A percentile compares a stretch with the other conserved stretches of the same genome.
phyloP scores from a whole-genome alignment of 257 asterid species.

The Henckelia pumila region DNA sequence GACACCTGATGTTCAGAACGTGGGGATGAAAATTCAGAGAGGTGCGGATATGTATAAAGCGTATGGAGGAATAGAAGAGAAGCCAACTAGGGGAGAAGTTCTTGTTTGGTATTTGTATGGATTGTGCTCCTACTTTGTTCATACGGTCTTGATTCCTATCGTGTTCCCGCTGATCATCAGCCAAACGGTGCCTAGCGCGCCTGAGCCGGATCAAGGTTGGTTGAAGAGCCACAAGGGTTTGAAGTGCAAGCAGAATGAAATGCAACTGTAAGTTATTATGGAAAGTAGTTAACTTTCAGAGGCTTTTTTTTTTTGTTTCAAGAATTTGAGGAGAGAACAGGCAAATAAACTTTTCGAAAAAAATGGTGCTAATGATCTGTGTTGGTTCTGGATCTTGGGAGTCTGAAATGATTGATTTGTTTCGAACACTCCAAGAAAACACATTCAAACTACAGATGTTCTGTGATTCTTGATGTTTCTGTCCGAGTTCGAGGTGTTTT shows the following conservation, averaged over 20 bases:
- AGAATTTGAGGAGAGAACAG: constrained; percentile 2
- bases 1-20: constrained; percentile 41
- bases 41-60: constrained; percentile 39
- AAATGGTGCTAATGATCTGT: background rate
- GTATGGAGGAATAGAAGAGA: constrained; percentile 47
- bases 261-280: constrained; percentile 57
- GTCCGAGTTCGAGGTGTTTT: background rate
- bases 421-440: background rate
- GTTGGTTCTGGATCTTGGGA: background rate
- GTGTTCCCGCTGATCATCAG: constrained; percentile 75
- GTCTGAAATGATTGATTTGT: background rate
- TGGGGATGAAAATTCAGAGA: constrained; percentile 46
- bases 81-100: constrained; percentile 63
- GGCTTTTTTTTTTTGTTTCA: constrained; percentile 14
- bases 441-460: background rate
- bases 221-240: constrained; percentile 48
- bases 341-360: background rate
- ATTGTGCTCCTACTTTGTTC: constrained; percentile 77
- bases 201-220: constrained; percentile 64
- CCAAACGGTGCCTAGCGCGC: constrained; percentile 57
- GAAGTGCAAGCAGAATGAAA: constrained; percentile 50
- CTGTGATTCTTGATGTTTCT: background rate
- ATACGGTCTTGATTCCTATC: constrained; percentile 68
- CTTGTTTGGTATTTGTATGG: constrained; percentile 72
- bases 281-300: background rate